A percentile compares a stretch with the other conserved stretches of the same genome.
Evolutionary conservation across 805 yeast genomes (phyloP).

Genomic region (Henningerozyma blattae): DNA sequence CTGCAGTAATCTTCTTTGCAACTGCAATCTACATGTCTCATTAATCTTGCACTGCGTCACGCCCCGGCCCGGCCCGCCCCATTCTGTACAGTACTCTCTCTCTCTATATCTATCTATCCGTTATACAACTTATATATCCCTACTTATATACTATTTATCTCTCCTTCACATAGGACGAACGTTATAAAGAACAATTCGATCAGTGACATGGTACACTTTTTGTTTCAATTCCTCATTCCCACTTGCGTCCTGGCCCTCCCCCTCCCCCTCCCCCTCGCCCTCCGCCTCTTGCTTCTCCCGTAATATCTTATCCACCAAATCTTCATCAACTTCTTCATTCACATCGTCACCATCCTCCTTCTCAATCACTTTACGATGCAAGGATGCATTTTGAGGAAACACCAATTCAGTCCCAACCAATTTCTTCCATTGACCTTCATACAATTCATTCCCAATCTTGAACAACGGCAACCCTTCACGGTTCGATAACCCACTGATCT

Average conservation of each 20-base stretch:
- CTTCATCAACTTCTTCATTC: conserved; percentile 1
- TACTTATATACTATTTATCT: too few species aligned
- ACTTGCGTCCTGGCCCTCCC: background rate
- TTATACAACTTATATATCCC: too few species aligned
- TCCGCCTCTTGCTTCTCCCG: conserved; percentile 9
- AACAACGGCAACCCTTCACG: conserved; percentile 45
- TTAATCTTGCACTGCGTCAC: too few species aligned
- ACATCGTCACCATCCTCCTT: conserved; percentile 2
- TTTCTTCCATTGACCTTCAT: conserved; percentile 65
- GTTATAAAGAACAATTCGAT: conserved; percentile 14
- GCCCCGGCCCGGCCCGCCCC: too few species aligned
- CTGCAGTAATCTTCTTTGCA: conserved; percentile 38
- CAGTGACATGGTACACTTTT: conserved; percentile 19
- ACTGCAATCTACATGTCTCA: conserved; percentile 19
- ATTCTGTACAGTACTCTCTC: too few species aligned
- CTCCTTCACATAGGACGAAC: conserved; percentile 20
- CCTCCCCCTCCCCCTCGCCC: conserved; percentile 8
- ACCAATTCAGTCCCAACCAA: conserved; percentile 67
- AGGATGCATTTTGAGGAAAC: conserved; percentile 18
- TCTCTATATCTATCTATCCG: too few species aligned
- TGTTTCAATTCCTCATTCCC: background rate
- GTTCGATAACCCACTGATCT: conserved; percentile 43
- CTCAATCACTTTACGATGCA: conserved; percentile 6
- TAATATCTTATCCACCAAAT: conserved; percentile 4
- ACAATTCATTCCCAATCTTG: conserved; percentile 46